Conservation (phyloP, 139 green algal genomes). For the Tetratostichococcus sp. region DNA sequence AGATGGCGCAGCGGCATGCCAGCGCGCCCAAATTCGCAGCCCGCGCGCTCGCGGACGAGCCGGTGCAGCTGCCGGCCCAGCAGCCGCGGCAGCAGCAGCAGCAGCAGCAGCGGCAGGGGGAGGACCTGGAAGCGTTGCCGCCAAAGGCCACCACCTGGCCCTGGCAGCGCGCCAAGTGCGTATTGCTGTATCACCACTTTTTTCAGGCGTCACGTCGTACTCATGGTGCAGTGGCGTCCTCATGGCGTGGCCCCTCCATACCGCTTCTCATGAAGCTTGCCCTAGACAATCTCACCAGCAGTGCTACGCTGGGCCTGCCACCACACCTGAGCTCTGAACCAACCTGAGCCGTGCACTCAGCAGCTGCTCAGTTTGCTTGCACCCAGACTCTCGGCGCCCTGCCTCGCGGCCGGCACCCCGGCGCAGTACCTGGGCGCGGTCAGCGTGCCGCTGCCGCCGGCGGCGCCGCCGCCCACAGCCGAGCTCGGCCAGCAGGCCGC, state of each 20-base stretch:
- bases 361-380: background rate
- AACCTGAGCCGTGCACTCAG: background rate
- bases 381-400: background rate
- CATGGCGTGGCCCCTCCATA: too few relatives aligned
- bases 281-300: too few relatives aligned
- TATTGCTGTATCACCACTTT: too few relatives aligned
- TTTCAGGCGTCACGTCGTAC: too few relatives aligned
- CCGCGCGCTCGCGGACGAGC: background rate
- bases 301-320: too few relatives aligned
- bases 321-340: too few relatives aligned
- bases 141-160: background rate
- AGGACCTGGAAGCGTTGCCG: background rate
- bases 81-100: background rate
- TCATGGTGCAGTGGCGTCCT: too few relatives aligned
- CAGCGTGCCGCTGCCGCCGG: constrained; percentile 33
- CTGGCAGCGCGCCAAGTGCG: background rate
- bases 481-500: background rate
- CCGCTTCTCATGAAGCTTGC: too few relatives aligned
- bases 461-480: background rate
- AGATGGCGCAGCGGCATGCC: background rate
- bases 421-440: constrained; percentile 32
- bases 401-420: constrained; percentile 1
- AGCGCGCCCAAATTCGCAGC: background rate
- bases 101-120: background rate
- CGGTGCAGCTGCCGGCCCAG: background rate